Evolutionary conservation across 768 basidiomycete species (phyloP).

Genomic region (Suillus sp.): DNA sequence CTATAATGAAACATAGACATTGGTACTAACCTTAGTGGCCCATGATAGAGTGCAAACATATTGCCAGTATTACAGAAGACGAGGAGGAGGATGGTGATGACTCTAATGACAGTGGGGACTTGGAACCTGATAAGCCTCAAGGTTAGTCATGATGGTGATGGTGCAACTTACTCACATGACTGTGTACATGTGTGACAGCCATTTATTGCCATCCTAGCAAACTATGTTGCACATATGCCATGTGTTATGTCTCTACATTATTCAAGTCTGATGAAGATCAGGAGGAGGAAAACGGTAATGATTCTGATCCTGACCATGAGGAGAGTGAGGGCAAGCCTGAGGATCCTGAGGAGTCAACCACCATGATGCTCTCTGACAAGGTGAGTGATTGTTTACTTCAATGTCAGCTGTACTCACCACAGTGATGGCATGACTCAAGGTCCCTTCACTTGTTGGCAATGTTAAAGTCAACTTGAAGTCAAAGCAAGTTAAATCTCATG

Average conservation of each 20-base stretch:
- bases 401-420: background rate
- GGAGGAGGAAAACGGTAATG: background rate
- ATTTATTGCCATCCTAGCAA: background rate
- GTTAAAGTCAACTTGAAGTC: background rate
- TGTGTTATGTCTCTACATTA: background rate
- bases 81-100: background rate
- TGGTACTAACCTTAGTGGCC: background rate
- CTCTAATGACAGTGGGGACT: background rate
- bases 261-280: background rate
- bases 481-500: background rate
- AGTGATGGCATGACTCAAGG: no score
- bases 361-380: background rate
- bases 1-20: background rate
- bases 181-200: background rate
- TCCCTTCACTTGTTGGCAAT: background rate
- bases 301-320: background rate
- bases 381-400: background rate
- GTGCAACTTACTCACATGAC: no score
- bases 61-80: no score
- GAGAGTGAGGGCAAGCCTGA: conserved; percentile 1
- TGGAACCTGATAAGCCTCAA: background rate
- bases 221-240: background rate
- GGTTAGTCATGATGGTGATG: background rate
- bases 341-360: background rate
- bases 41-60: no score